These are phyloP conservation scores for Morella rubra DNA, from an alignment of 306 rosid species.

Conservation along the genomic window DNA sequence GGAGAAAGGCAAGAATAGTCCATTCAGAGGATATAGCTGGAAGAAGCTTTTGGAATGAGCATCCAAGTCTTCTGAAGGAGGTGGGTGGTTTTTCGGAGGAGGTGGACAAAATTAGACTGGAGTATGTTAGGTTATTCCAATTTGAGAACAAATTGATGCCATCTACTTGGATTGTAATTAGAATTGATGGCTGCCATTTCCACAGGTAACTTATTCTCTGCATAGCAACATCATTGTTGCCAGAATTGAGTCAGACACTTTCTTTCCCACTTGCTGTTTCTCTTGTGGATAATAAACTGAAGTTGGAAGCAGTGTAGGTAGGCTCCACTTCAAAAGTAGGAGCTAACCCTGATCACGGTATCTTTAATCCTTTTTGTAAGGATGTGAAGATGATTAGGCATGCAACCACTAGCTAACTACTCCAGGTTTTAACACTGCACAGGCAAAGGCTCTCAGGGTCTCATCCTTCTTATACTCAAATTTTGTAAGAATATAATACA, in stretches of 20 bases:
- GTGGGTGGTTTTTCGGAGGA: slow-evolving; percentile 62
- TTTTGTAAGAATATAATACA: neutral
- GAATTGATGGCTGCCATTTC: slow-evolving; percentile 89
- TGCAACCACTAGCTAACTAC: neutral
- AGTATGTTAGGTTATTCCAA: slow-evolving; percentile 70
- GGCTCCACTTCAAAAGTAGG: neutral
- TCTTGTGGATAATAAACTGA: neutral
- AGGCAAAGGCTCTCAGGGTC: neutral
- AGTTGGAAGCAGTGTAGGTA: neutral
- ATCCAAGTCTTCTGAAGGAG: slow-evolving; percentile 59
- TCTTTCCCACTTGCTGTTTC: neutral
- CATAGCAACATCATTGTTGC: neutral
- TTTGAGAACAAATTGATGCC: slow-evolving; percentile 63
- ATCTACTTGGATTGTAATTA: slow-evolving; percentile 66
- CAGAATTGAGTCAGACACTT: neutral
- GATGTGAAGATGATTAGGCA: neutral
- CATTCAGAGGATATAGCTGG: slow-evolving; percentile 65
- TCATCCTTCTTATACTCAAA: neutral
- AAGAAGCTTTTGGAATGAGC: slow-evolving; percentile 59
- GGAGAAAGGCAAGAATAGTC: slow-evolving; percentile 45
- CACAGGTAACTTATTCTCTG: slow-evolving; percentile 41
- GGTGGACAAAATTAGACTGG: slow-evolving; percentile 66
- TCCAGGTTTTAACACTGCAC: no score
- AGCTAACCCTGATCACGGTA: neutral
- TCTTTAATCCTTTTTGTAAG: neutral